Conservation (phyloP, 2,329 filamentous ascomycete species). For the Emericellopsis atlantica region DNA sequence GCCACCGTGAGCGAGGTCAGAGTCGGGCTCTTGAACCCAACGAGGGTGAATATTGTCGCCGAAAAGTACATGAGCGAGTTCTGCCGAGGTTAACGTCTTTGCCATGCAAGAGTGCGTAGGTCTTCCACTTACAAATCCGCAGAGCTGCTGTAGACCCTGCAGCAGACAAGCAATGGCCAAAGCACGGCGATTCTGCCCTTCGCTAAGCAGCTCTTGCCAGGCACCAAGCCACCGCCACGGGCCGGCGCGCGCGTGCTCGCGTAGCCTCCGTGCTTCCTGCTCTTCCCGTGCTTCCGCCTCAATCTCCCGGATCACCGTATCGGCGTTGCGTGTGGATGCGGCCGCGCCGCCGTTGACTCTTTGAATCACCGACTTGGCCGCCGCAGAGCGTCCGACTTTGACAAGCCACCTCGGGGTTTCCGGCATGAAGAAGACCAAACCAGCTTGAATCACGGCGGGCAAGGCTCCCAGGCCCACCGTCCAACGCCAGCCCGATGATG, state of each 20-base stretch:
- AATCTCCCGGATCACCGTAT: slow-evolving; percentile 54
- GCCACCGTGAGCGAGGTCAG: slow-evolving; percentile 71
- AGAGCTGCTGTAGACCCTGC: slow-evolving; percentile 79
- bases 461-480: slow-evolving; percentile 78
- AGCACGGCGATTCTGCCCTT: slow-evolving; percentile 58
- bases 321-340: slow-evolving; percentile 33
- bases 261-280: slow-evolving; percentile 30
- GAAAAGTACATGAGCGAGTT: slow-evolving; percentile 92
- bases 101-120: not conserved
- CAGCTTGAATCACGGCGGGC: slow-evolving; percentile 61
- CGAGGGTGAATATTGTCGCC: slow-evolving; percentile 64
- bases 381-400: slow-evolving; percentile 45
- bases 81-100: slow-evolving; percentile 17
- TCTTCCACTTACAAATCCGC: slow-evolving; percentile 55
- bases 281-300: slow-evolving; percentile 65
- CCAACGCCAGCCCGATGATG: slow-evolving; percentile 65
- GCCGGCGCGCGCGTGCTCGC: slow-evolving; percentile 13
- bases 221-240: slow-evolving; percentile 26
- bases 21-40: slow-evolving; percentile 69
- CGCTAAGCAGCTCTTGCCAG: slow-evolving; percentile 40
- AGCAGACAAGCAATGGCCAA: slow-evolving; percentile 76
- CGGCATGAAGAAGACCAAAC: slow-evolving; percentile 60
- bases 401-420: slow-evolving; percentile 87
- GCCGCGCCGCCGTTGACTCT: slow-evolving; percentile 45
- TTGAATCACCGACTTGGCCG: slow-evolving; percentile 52